Conservation (phyloP, 2,329 filamentous ascomycete genomes). For the Alternaria sp. region DNA sequence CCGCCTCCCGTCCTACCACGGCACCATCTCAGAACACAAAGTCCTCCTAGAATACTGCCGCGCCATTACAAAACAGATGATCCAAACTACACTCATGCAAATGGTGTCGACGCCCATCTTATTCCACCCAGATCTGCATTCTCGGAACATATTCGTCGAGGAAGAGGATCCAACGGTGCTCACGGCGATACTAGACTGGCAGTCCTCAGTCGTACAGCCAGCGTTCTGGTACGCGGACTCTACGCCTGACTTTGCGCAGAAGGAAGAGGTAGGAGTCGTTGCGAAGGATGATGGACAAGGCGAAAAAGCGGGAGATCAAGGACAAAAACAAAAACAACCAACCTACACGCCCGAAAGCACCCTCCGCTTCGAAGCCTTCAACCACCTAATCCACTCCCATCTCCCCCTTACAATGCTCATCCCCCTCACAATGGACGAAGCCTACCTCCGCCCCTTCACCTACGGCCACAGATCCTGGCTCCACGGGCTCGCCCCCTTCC, state of each 20-base stretch:
- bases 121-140: slow-evolving; percentile 51
- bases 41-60: slow-evolving; percentile 39
- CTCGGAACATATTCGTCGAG: slow-evolving; percentile 53
- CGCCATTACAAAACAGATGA: slow-evolving; percentile 38
- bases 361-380: too few species aligned
- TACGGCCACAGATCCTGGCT: too few species aligned
- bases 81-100: slow-evolving; percentile 32
- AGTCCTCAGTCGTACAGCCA: slow-evolving; percentile 50
- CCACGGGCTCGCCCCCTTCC: too few species aligned
- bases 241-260: slow-evolving; percentile 49
- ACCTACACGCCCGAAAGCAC: too few species aligned
- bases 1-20: slow-evolving; percentile 42
- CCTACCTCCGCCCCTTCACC: too few species aligned
- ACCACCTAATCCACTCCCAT: too few species aligned
- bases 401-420: too few species aligned
- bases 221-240: slow-evolving; percentile 50
- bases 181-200: slow-evolving; percentile 53
- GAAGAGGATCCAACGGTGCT: slow-evolving; percentile 47
- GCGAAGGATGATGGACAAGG: too few species aligned
- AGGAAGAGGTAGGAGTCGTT: too few species aligned
- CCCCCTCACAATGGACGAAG: too few species aligned
- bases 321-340: too few species aligned
- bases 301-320: too few species aligned
- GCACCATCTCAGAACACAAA: slow-evolving; percentile 43
- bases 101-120: slow-evolving; percentile 40